Conservation (phyloP, 495 filamentous ascomycete species). For the Trichoderma orchidacearum region DNA sequence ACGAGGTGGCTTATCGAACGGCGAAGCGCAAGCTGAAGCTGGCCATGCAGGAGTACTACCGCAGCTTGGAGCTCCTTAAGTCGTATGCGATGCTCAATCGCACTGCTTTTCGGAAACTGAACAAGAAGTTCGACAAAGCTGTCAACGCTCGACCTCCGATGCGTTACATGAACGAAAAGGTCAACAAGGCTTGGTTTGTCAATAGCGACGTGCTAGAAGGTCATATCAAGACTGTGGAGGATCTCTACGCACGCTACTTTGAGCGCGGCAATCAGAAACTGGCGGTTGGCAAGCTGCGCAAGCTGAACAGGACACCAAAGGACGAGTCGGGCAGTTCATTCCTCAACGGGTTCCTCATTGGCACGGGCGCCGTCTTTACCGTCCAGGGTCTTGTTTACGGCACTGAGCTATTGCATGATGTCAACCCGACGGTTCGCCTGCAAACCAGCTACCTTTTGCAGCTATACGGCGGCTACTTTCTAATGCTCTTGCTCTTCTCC, state of each 20-base stretch:
- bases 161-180: slow-evolving; percentile 82
- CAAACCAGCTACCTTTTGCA: slow-evolving; percentile 66
- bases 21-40: slow-evolving; percentile 86
- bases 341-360: slow-evolving; percentile 67
- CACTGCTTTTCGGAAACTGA: slow-evolving; percentile 92
- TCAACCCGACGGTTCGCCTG: slow-evolving; percentile 28
- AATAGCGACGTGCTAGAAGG: slow-evolving; percentile 68
- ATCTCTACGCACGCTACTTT: slow-evolving; percentile 86
- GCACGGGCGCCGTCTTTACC: slow-evolving; percentile 56
- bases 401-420: slow-evolving; percentile 29
- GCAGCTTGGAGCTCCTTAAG: slow-evolving; percentile 81
- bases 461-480: slow-evolving; percentile 78
- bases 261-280: slow-evolving; percentile 84
- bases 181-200: slow-evolving; percentile 83
- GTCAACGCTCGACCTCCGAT: slow-evolving; percentile 61
- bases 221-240: slow-evolving; percentile 65
- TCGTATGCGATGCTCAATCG: slow-evolving; percentile 79
- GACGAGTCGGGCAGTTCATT: slow-evolving; percentile 66
- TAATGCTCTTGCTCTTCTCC: slow-evolving; percentile 57
- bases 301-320: slow-evolving; percentile 40
- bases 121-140: slow-evolving; percentile 95
- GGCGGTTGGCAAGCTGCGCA: slow-evolving; percentile 71
- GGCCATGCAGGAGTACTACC: slow-evolving; percentile 84
- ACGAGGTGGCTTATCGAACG: slow-evolving; percentile 61
- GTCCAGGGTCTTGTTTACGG: slow-evolving; percentile 64